A percentile compares a stretch with the other conserved stretches of the same genome.
phyloP scores from a whole-genome alignment of 2,329 filamentous ascomycete species.

The Pseudocercospora cruenta region DNA sequence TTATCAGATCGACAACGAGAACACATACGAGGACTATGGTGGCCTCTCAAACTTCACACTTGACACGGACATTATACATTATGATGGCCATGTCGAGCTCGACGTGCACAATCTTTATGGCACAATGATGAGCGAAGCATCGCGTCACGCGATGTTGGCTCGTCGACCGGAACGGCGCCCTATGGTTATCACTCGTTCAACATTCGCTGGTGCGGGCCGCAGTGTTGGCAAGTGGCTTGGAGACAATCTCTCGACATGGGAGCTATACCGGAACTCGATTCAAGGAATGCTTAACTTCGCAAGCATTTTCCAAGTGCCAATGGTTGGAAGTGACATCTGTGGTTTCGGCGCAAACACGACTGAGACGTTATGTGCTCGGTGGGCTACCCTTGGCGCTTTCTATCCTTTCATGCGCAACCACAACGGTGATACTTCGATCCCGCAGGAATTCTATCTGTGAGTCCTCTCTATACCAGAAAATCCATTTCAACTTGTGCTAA shows the following conservation, averaged over 20 bases:
- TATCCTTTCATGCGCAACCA: slow-evolving; percentile 77
- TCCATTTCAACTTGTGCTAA: not conserved
- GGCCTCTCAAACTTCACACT: slow-evolving; percentile 54
- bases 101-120: slow-evolving; percentile 80
- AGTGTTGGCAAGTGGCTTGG: slow-evolving; percentile 64
- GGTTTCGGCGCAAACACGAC: slow-evolving; percentile 71
- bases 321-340: slow-evolving; percentile 67
- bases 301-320: slow-evolving; percentile 51
- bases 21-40: slow-evolving; percentile 44
- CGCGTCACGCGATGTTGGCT: slow-evolving; percentile 67
- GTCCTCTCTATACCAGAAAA: not conserved
- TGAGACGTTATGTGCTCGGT: slow-evolving; percentile 70
- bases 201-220: slow-evolving; percentile 51
- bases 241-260: slow-evolving; percentile 51
- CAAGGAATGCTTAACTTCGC: slow-evolving; percentile 50
- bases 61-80: slow-evolving; percentile 68
- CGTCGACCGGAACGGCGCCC: slow-evolving; percentile 67
- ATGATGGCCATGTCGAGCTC: slow-evolving; percentile 68
- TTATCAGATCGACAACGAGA: slow-evolving; percentile 66
- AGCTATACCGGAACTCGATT: slow-evolving; percentile 48
- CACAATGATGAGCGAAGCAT: slow-evolving; percentile 70
- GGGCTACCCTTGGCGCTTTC: slow-evolving; percentile 75
- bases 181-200: slow-evolving; percentile 74
- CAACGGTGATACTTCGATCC: slow-evolving; percentile 56
- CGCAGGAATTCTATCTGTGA: slow-evolving; percentile 70